These are phyloP conservation scores for Penicillium steckii DNA, from an alignment of 495 filamentous ascomycete genomes.

Conservation along the genomic window DNA sequence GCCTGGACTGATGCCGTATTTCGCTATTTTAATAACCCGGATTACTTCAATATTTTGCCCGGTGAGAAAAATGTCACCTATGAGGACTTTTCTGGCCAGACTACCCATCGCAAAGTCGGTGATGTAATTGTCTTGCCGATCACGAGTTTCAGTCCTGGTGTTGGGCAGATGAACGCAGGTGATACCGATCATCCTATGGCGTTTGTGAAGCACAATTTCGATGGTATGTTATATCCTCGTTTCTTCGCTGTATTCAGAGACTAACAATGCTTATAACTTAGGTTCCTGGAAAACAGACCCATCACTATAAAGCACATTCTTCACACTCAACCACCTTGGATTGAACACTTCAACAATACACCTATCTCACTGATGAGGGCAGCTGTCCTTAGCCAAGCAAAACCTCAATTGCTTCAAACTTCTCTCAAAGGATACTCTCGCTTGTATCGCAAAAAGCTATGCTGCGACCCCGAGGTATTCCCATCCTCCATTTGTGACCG, in stretches of 20 bases:
- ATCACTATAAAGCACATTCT: slow-evolving; percentile 23
- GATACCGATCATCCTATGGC: slow-evolving; percentile 94
- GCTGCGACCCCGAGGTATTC: too few relatives aligned
- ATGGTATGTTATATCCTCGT: slow-evolving; percentile 56
- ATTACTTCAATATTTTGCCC: slow-evolving; percentile 82
- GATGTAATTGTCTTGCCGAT: slow-evolving; percentile 94
- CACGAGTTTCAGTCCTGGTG: slow-evolving; percentile 94
- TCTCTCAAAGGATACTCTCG: neutral
- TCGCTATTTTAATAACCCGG: slow-evolving; percentile 85
- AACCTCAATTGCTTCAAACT: too few relatives aligned
- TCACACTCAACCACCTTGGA: neutral
- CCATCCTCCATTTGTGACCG: neutral
- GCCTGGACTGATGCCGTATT: slow-evolving; percentile 95
- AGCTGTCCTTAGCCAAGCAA: neutral
- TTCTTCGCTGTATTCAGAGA: neutral
- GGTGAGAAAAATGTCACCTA: slow-evolving; percentile 71
- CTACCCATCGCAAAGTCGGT: slow-evolving; percentile 76
- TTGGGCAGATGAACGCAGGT: slow-evolving; percentile 89
- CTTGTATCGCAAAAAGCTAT: neutral
- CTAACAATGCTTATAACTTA: slow-evolving; percentile 7
- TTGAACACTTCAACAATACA: neutral
- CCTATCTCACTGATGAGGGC: neutral
- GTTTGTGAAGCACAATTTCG: slow-evolving; percentile 96
- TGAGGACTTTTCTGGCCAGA: slow-evolving; percentile 87
- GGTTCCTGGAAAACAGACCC: slow-evolving; percentile 41